Evolutionary conservation across 139 green algal species (phyloP).

Genomic region (Chlorella sp.): DNA sequence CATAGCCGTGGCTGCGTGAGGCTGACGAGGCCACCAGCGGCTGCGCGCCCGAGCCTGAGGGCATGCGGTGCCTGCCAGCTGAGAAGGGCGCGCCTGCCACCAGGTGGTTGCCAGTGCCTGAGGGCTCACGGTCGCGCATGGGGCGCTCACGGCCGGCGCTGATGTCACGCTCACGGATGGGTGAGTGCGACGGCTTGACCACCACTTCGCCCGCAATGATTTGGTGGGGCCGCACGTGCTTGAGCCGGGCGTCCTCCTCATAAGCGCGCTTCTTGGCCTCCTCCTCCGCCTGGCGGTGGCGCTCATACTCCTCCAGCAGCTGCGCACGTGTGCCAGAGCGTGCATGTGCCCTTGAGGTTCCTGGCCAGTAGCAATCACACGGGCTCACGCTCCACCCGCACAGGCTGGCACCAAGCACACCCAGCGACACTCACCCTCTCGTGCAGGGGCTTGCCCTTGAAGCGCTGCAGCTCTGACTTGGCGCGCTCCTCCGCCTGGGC

Average conservation of each 20-base stretch:
- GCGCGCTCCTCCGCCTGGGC: slow-evolving; percentile 23
- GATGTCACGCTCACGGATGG: background rate
- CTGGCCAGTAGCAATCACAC: background rate
- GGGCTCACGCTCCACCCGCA: background rate
- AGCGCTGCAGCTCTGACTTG: slow-evolving; percentile 8
- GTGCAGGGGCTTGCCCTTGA: slow-evolving; percentile 33
- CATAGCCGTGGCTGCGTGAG: too few species aligned
- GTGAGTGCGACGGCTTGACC: slow-evolving; percentile 10
- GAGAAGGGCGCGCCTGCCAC: background rate
- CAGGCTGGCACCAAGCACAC: background rate
- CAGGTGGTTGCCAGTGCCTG: too few species aligned
- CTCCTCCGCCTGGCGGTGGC: slow-evolving; percentile 11
- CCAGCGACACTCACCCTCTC: slow-evolving; percentile 6
- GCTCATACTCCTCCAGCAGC: slow-evolving; percentile 8
- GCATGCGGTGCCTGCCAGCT: background rate
- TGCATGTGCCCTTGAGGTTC: background rate
- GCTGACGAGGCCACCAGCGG: background rate
- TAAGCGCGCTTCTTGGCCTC: slow-evolving; percentile 14
- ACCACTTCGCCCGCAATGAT: slow-evolving; percentile 32
- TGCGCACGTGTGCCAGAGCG: background rate
- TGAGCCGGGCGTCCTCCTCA: slow-evolving; percentile 11
- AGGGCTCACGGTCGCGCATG: too few species aligned
- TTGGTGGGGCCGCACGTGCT: slow-evolving; percentile 25
- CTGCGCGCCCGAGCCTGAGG: background rate
- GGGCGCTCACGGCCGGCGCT: background rate